Conservation (phyloP, 768 basidiomycete genomes). For the Rhodosporidiobolus sp. region DNA sequence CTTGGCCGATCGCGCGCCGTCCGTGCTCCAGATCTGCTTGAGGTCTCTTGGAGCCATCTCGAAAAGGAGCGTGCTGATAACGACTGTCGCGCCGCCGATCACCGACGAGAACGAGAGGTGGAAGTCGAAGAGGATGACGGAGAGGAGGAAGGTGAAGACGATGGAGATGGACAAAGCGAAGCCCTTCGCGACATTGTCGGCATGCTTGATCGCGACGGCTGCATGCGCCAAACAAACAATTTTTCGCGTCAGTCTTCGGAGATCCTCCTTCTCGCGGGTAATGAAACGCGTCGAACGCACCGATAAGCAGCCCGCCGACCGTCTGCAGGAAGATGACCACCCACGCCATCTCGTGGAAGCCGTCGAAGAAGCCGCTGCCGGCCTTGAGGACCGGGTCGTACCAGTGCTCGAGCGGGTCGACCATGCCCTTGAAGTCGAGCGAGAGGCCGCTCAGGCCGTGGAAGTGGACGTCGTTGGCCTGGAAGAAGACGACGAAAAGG, state of each 20-base stretch:
- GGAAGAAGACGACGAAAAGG: constrained; percentile 26
- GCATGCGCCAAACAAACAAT: too few species aligned
- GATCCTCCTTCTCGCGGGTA: not conserved
- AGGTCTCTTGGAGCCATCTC: constrained; percentile 10
- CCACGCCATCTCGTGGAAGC: constrained; percentile 35
- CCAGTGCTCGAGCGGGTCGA: constrained; percentile 38
- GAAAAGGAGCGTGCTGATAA: constrained; percentile 16
- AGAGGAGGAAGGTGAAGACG: constrained; percentile 39
- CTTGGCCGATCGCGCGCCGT: not conserved
- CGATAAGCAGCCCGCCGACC: constrained; percentile 37
- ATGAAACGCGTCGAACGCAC: constrained; percentile 1
- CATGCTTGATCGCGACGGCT: constrained; percentile 36
- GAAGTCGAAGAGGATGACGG: constrained; percentile 37
- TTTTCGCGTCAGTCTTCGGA: too few species aligned
- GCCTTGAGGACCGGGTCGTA: constrained; percentile 33
- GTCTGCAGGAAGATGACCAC: constrained; percentile 34
- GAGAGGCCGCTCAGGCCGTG: constrained; percentile 27
- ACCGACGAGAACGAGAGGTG: constrained; percentile 20
- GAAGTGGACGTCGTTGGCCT: constrained; percentile 35
- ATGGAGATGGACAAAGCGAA: constrained; percentile 36
- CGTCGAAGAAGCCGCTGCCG: constrained; percentile 35
- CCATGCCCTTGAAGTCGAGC: constrained; percentile 31
- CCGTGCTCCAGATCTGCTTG: not conserved
- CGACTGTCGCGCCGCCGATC: constrained; percentile 30
- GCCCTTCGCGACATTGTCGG: constrained; percentile 39